These are phyloP conservation scores for Solanum etuberosum DNA, from an alignment of 257 asterid genomes.

Conservation along the genomic window DNA sequence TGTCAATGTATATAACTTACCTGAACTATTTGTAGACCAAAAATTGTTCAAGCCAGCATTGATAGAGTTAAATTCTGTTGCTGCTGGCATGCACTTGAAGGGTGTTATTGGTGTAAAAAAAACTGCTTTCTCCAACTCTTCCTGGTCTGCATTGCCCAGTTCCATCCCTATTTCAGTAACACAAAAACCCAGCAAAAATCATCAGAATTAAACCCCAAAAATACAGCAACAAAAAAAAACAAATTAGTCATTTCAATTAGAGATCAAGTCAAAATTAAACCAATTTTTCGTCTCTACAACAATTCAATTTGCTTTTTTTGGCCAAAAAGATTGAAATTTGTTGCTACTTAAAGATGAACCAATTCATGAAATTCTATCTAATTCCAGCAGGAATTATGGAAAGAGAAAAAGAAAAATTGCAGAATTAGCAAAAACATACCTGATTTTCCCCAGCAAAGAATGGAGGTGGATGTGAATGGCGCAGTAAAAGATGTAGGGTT, in stretches of 20 bases:
- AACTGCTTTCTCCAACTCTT: not conserved
- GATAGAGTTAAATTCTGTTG: not conserved
- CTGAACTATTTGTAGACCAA: not conserved
- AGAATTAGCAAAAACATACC: not conserved
- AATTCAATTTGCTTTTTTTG: not conserved
- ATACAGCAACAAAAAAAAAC: not conserved
- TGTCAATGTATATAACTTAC: not conserved
- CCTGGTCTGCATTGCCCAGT: not conserved
- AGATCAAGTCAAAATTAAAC: not conserved
- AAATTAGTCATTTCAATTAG: not conserved
- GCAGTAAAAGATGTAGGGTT: not conserved
- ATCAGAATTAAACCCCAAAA: not conserved
- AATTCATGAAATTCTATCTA: not conserved
- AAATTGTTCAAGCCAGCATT: not conserved
- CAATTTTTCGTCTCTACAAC: not conserved
- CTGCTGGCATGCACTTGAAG: not conserved
- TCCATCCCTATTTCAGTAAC: not conserved
- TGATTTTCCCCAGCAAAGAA: not conserved
- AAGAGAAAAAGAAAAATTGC: not conserved
- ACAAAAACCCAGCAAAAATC: not conserved
- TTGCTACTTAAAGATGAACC: not conserved
- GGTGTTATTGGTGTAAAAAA: constrained; percentile 15
- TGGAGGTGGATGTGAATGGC: not conserved
- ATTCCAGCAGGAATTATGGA: not conserved
- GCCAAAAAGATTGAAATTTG: not conserved